A percentile compares a stretch with the other conserved stretches of the same genome.
These are phyloP conservation scores for Halophytophthora polymorphica DNA, from an alignment of 352 stramenopile species.

Conservation along the genomic window DNA sequence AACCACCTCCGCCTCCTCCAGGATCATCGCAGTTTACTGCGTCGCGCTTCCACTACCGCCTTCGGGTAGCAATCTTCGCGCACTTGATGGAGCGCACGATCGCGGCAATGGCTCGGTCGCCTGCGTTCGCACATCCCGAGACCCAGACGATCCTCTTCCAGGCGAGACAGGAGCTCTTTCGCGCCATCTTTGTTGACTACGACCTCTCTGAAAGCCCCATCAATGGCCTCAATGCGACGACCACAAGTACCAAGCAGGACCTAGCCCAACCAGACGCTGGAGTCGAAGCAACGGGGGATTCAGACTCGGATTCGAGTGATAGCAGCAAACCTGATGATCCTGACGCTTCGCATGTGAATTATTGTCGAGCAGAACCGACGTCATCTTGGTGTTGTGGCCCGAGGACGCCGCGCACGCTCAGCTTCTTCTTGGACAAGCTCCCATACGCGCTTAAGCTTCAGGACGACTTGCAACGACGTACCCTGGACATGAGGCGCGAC, in stretches of 20 bases:
- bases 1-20: constrained; percentile 5
- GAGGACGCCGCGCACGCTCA: constrained; percentile 27
- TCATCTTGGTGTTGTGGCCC: background rate
- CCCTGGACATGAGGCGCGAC: constrained; percentile 33
- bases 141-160: constrained; percentile 20
- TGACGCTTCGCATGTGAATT: constrained; percentile 5
- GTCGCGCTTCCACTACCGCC: constrained; percentile 33
- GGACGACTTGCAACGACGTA: constrained; percentile 30
- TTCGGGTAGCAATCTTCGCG: constrained; percentile 42
- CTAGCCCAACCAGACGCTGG: background rate
- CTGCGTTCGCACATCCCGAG: constrained; percentile 24
- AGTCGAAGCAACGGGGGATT: too few species aligned
- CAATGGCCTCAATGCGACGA: background rate
- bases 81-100: constrained; percentile 42
- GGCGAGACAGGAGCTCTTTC: constrained; percentile 39
- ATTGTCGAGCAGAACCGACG: background rate
- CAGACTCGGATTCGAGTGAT: background rate
- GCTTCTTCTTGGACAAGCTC: constrained; percentile 42
- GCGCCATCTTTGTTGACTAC: constrained; percentile 46
- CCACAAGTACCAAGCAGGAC: background rate
- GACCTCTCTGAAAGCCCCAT: too few species aligned
- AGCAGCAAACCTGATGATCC: constrained; percentile 5
- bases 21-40: constrained; percentile 1
- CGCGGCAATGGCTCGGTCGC: constrained; percentile 30
- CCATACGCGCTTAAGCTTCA: constrained; percentile 42